Base-by-base conservation (phyloP, 2,329 filamentous ascomycete species). In the Talaromyces sp. region DNA sequence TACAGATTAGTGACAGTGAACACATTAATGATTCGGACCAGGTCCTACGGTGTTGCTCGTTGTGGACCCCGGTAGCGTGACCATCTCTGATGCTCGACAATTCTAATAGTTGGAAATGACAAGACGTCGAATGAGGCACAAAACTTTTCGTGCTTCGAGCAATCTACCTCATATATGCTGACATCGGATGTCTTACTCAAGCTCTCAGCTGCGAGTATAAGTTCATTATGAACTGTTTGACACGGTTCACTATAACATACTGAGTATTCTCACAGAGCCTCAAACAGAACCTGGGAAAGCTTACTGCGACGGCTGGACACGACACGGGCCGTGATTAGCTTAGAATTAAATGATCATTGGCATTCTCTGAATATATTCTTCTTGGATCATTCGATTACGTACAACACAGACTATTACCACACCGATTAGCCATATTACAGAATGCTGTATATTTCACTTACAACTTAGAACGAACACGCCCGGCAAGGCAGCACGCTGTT, bases 161-260 rank as follows among this genome's bases (percentile, higher is more conserved):
- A 65, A 22, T 65, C 63, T 24, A 65, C 39, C 37, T 65, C 63
- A 31, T 65, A 61, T 41, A 65, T 54, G 37, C 39, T 35, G 24
- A 65, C 63, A 10, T 56, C 19, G 24, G 57, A 65, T 22, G 47
- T 60, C 24, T 54, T 54, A 27, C 39, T 54, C 37, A 65, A 56
- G 19, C n/a, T 54, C 11, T 65, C 63, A 2, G 37, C 47, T 27
- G 63, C 63, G 16, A 54, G 13, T 2, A 35, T n/a, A 19, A 65
- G 57, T n/a, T 65, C 45, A n/a, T 33, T 33, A 6, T 61, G 49
- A 35, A 61, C 13, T 47, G 27, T 8, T 61, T 60, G 56, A 49
- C 63, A 65, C 5, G 57, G 57, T 47, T 65, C 63, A n/a, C 63
- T 65, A 13, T 13, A 8, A 13, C 4, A 14, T 14, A 10, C 14